A percentile compares a stretch with the other conserved stretches of the same genome.
Evolutionary conservation across 176 grass and related monocot species (phyloP).

Genomic region (Triticum monococcum): DNA sequence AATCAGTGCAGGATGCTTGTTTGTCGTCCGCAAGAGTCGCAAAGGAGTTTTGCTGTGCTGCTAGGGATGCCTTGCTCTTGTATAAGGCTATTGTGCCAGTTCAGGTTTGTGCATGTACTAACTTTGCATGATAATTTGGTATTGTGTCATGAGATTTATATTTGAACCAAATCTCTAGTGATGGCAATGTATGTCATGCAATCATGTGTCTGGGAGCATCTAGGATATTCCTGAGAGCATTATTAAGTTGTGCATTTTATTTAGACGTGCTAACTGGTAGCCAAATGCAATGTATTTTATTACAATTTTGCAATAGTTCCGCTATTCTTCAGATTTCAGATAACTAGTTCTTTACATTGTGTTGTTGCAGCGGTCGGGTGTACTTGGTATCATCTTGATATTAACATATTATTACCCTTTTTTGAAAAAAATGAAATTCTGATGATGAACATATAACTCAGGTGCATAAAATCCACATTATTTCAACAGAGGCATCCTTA

Average conservation of each 20-base stretch:
- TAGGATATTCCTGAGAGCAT: background rate
- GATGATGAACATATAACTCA: background rate
- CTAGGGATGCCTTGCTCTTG: slow-evolving; percentile 88
- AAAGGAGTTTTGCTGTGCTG: slow-evolving; percentile 87
- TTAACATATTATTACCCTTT: background rate
- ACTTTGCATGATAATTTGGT: slow-evolving; percentile 22
- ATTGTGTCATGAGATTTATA: background rate
- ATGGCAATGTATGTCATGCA: background rate
- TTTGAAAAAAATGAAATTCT: background rate
- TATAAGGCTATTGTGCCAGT: slow-evolving; percentile 86
- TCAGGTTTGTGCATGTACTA: slow-evolving; percentile 59
- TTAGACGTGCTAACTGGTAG: slow-evolving; percentile 14
- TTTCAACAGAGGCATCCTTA: background rate
- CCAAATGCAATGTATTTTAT: background rate
- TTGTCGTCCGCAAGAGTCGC: slow-evolving; percentile 86
- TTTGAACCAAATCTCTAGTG: slow-evolving; percentile 16
- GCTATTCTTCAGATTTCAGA: slow-evolving; percentile 23
- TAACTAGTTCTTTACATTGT: background rate
- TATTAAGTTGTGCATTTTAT: slow-evolving; percentile 7
- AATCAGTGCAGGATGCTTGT: slow-evolving; percentile 93
- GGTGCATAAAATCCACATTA: background rate
- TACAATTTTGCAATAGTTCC: background rate
- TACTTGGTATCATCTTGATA: background rate
- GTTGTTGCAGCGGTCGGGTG: background rate
- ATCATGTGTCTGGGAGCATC: slow-evolving; percentile 3